phyloP scores from a whole-genome alignment of 2,329 filamentous ascomycete genomes.

The Aspergillus texensis region DNA sequence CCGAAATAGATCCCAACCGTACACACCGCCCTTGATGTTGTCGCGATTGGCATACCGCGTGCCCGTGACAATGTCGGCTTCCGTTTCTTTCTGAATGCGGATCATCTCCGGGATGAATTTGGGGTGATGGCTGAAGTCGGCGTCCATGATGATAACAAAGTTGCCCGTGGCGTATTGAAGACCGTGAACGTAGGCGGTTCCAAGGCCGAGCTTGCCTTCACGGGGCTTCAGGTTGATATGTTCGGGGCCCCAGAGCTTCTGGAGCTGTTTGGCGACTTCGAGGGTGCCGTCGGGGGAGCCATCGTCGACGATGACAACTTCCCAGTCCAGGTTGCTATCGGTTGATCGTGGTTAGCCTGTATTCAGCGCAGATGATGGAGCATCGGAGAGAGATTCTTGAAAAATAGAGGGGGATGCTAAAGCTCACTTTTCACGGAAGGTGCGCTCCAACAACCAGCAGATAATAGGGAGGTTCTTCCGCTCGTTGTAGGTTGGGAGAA shows the following conservation, averaged over 20 bases:
- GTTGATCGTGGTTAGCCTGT: neutral
- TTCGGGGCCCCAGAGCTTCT: constrained; percentile 74
- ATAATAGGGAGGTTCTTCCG: constrained; percentile 95
- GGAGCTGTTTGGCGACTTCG: constrained; percentile 84
- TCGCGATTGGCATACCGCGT: constrained; percentile 85
- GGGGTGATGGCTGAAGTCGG: constrained; percentile 98
- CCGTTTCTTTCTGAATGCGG: constrained; percentile 70
- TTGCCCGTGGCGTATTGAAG: constrained; percentile 88
- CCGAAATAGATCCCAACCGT: constrained; percentile 93
- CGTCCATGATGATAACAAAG: constrained; percentile 99
- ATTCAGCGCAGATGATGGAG: constrained; percentile 1
- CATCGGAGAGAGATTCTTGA: neutral
- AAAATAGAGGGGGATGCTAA: constrained; percentile 3
- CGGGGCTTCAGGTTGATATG: constrained; percentile 85
- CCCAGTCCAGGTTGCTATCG: constrained; percentile 85
- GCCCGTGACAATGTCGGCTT: constrained; percentile 96
- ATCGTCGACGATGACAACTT: constrained; percentile 97
- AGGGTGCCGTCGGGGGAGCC: constrained; percentile 95
- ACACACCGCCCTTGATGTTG: constrained; percentile 71
- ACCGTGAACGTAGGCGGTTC: constrained; percentile 94
- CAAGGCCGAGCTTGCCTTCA: constrained; percentile 93
- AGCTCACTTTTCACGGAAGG: constrained; percentile 83
- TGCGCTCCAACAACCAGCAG: constrained; percentile 88
- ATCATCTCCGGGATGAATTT: constrained; percentile 99
- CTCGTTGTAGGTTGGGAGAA: constrained; percentile 98